phyloP scores from a whole-genome alignment of 306 rosid genomes.

The Fragaria nilgerrensis region DNA sequence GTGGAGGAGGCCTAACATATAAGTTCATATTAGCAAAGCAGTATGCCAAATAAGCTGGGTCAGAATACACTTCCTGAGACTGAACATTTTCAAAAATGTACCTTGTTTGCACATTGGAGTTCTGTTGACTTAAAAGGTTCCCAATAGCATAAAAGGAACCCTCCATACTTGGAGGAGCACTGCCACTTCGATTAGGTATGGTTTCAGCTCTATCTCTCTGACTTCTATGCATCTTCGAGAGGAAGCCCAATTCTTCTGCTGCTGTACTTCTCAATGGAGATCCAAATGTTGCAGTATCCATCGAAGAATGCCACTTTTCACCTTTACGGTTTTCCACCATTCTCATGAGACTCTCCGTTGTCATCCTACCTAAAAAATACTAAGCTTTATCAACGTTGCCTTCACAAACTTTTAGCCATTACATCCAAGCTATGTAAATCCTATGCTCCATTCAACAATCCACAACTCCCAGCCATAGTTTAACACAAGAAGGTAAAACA shows the following conservation, averaged over 20 bases:
- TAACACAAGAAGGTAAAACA: neutral
- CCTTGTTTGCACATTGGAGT: constrained; percentile 28
- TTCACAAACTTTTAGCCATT: constrained; percentile 10
- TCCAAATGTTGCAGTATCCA: constrained; percentile 37
- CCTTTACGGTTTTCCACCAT: constrained; percentile 46
- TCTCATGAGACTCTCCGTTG: constrained; percentile 54
- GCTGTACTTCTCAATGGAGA: constrained; percentile 34
- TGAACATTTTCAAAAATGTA: constrained; percentile 21
- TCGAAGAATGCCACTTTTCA: constrained; percentile 43
- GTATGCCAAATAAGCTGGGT: constrained; percentile 56
- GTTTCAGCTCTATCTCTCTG: constrained; percentile 21
- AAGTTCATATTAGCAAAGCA: constrained; percentile 56
- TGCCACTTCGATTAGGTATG: constrained; percentile 56
- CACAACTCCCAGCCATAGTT: neutral
- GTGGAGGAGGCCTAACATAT: constrained; percentile 67
- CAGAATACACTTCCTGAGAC: constrained; percentile 49
- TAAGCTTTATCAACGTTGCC: neutral
- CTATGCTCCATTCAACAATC: neutral
- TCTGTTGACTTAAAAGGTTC: constrained; percentile 41
- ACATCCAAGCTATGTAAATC: constrained; percentile 7
- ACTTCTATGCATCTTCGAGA: constrained; percentile 32
- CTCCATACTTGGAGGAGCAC: constrained; percentile 75
- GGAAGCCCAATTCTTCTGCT: constrained; percentile 39
- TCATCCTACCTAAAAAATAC: constrained; percentile 32
- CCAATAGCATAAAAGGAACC: constrained; percentile 52